A percentile compares a stretch with the other conserved stretches of the same genome.
Conservation (phyloP, 106 monocot species). For the Acorus gramineus region DNA sequence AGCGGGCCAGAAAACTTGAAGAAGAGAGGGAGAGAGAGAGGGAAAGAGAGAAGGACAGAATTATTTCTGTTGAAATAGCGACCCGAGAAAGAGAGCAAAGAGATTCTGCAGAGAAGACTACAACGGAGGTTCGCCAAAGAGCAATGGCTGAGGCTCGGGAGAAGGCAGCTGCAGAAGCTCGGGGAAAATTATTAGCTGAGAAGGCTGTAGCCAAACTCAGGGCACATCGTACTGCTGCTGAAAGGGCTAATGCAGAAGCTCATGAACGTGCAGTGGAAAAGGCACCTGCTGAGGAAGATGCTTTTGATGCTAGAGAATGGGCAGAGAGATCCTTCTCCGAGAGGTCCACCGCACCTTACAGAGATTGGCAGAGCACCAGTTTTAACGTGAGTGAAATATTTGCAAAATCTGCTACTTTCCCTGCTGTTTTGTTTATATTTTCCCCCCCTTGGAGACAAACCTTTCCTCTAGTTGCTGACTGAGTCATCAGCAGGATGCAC, state of each 20-base stretch:
- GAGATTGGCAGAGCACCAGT: constrained; percentile 13
- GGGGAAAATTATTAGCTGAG: constrained; percentile 35
- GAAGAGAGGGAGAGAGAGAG: constrained; percentile 68
- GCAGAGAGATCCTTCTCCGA: constrained; percentile 12
- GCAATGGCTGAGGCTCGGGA: constrained; percentile 56
- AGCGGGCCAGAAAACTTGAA: constrained; percentile 28
- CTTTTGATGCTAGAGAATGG: constrained; percentile 39
- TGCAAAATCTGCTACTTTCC: too few relatives aligned
- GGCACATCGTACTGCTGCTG: constrained; percentile 64
- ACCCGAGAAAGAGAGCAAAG: constrained; percentile 52
- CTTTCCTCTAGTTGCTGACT: too few relatives aligned
- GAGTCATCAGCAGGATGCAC: constrained; percentile 8
- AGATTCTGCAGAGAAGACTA: constrained; percentile 56
- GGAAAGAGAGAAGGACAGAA: constrained; percentile 83
- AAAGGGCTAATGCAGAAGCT: constrained; percentile 75
- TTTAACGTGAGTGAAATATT: too few relatives aligned
- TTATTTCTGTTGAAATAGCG: constrained; percentile 57
- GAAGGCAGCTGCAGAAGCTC: constrained; percentile 42
- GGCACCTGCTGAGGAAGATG: constrained; percentile 55
- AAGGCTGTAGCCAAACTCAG: constrained; percentile 55
- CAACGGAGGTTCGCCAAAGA: constrained; percentile 77
- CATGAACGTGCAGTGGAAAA: constrained; percentile 64
- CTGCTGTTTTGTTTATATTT: too few relatives aligned
- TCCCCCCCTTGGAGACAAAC: too few relatives aligned
- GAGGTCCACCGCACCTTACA: constrained; percentile 11